A percentile compares a stretch with the other conserved stretches of the same genome.
Conservation (phyloP, 345 rosid species). For the Erodium maritimum region DNA sequence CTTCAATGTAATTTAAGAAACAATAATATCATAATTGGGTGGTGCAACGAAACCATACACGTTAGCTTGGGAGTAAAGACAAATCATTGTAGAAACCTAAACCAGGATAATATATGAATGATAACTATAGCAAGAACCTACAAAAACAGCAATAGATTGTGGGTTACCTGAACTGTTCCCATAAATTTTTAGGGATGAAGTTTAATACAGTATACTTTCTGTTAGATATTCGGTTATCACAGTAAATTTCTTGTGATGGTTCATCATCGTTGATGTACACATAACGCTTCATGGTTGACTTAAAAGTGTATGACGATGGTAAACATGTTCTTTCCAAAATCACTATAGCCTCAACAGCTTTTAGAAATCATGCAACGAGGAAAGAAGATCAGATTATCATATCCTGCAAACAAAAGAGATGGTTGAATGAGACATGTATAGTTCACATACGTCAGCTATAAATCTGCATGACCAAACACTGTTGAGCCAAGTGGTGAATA, state of each 20-base stretch:
- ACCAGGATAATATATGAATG: background rate
- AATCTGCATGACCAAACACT: too few relatives aligned
- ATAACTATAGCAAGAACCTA: slow-evolving; percentile 1
- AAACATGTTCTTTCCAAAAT: slow-evolving; percentile 11
- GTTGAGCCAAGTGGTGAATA: too few relatives aligned
- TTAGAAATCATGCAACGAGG: slow-evolving; percentile 2
- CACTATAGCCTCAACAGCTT: slow-evolving; percentile 15
- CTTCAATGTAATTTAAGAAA: background rate
- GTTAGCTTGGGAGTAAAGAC: background rate
- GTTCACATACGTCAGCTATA: too few relatives aligned
- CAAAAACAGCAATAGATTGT: slow-evolving; percentile 8
- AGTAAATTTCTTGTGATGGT: slow-evolving; percentile 53
- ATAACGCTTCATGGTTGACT: slow-evolving; percentile 65
- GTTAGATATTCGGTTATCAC: slow-evolving; percentile 84
- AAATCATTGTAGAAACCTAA: slow-evolving; percentile 3
- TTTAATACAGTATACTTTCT: slow-evolving; percentile 76
- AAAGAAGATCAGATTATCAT: background rate
- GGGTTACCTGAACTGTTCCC: slow-evolving; percentile 89
- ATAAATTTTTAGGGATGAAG: slow-evolving; percentile 81
- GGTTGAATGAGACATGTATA: background rate
- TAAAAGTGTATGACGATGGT: slow-evolving; percentile 14
- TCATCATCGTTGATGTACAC: slow-evolving; percentile 80
- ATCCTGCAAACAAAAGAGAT: slow-evolving; percentile 3
- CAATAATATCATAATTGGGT: too few relatives aligned
- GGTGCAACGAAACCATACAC: background rate